Evolutionary conservation across 208 protist species (phyloP).

Genomic region (Crithidia expoeki): DNA sequence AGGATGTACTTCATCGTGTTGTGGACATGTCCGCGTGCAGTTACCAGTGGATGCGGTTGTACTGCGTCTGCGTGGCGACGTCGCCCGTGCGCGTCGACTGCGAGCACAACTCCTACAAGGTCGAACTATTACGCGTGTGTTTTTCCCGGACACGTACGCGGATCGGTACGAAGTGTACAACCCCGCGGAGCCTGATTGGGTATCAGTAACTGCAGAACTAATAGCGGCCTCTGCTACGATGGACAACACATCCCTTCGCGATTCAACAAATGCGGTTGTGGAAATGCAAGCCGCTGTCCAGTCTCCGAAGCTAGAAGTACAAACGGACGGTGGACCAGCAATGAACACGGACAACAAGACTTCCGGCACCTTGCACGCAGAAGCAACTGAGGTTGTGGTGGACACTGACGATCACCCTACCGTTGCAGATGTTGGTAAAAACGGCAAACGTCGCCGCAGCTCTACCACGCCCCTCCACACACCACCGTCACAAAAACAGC

Average conservation of each 20-base stretch:
- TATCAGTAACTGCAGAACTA: not conserved
- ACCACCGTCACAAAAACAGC: not conserved
- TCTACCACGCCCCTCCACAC: not conserved
- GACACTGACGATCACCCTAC: not conserved
- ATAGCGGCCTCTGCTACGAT: not conserved
- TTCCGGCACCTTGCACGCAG: not conserved
- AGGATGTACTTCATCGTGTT: no score
- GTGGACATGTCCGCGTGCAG: not conserved
- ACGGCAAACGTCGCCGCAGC: no score
- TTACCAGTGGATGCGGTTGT: constrained; percentile 31
- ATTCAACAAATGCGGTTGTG: no score
- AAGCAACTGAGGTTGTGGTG: not conserved
- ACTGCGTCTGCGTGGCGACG: constrained; percentile 31
- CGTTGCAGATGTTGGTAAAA: no score
- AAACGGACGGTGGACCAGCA: not conserved
- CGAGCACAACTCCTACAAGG: constrained; percentile 5
- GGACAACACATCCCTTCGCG: not conserved
- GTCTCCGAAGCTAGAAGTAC: not conserved
- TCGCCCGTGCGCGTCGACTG: constrained; percentile 26
- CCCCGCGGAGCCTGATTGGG: constrained; percentile 14
- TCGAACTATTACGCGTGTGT: not conserved
- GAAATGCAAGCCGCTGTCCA: constrained; percentile 8
- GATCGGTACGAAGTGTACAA: constrained; percentile 24
- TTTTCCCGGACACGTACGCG: constrained; percentile 3
- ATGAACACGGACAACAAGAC: not conserved